These are phyloP conservation scores for Kokia cookei DNA, from an alignment of 441 rosid genomes.

Conservation along the genomic window DNA sequence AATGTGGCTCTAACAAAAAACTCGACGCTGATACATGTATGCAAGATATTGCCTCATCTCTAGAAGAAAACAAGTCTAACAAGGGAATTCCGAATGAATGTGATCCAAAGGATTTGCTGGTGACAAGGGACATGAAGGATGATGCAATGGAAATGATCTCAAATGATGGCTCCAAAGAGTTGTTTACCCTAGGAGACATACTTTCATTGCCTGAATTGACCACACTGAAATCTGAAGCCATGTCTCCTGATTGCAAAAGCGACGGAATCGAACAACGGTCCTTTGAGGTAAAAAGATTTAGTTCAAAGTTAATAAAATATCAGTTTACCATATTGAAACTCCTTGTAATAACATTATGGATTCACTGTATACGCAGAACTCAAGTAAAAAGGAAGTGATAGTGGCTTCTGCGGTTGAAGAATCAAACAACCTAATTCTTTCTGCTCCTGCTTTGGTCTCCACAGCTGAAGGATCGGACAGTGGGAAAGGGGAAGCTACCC, in stretches of 20 bases:
- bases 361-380: slow-evolving; percentile 19
- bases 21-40: background rate
- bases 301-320: background rate
- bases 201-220: slow-evolving; percentile 25
- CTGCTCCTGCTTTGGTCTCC: slow-evolving; percentile 3
- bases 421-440: slow-evolving; percentile 8
- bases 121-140: slow-evolving; percentile 8
- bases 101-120: slow-evolving; percentile 21
- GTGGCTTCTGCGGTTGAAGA: slow-evolving; percentile 14
- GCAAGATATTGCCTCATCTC: slow-evolving; percentile 19
- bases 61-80: slow-evolving; percentile 23
- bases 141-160: slow-evolving; percentile 5
- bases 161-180: slow-evolving; percentile 20
- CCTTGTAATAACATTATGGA: background rate
- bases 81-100: slow-evolving; percentile 4
- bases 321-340: background rate
- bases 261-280: slow-evolving; percentile 17
- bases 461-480: slow-evolving; percentile 6
- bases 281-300: background rate
- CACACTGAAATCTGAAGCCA: slow-evolving; percentile 9
- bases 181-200: slow-evolving; percentile 36
- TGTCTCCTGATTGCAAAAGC: background rate
- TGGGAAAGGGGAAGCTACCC: background rate
- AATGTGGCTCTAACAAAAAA: slow-evolving; percentile 10
- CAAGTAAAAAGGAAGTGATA: slow-evolving; percentile 6